Evolutionary conservation across 805 yeast species (phyloP).

Genomic region (Teunomyces lycoperdinae): DNA sequence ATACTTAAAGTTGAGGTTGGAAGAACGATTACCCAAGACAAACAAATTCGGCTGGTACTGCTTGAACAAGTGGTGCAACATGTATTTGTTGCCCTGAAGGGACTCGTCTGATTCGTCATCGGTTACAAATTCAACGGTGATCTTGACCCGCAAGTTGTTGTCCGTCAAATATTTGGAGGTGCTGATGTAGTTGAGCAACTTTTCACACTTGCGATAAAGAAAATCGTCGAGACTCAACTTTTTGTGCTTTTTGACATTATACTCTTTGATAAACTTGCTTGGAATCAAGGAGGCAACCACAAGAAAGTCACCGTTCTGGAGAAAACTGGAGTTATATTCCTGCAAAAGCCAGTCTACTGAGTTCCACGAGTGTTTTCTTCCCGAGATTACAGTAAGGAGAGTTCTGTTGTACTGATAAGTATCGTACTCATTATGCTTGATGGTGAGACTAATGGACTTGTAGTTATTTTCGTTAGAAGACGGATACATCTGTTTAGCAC

Average conservation of each 20-base stretch:
- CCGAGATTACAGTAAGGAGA: constrained; percentile 35
- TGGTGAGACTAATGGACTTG: constrained; percentile 39
- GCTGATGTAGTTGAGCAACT: constrained; percentile 18
- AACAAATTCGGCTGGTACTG: constrained; percentile 43
- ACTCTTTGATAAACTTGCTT: constrained; percentile 15
- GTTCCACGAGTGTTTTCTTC: constrained; percentile 45
- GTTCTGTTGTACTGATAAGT: constrained; percentile 23
- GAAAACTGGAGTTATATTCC: constrained; percentile 14
- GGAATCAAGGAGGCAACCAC: constrained; percentile 37
- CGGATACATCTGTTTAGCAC: constrained; percentile 18
- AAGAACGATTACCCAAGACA: constrained; percentile 36
- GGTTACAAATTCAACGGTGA: constrained; percentile 39
- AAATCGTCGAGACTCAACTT: constrained; percentile 10
- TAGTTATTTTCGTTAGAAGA: constrained; percentile 37
- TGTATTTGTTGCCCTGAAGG: constrained; percentile 28
- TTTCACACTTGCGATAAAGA: constrained; percentile 20
- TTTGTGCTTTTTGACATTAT: constrained; percentile 8
- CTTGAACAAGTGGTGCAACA: constrained; percentile 34
- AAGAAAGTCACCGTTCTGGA: constrained; percentile 38
- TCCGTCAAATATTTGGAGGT: constrained; percentile 11
- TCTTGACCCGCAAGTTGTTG: constrained; percentile 26
- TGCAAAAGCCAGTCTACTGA: constrained; percentile 37
- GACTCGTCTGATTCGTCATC: constrained; percentile 14
- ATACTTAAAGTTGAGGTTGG: constrained; percentile 42
- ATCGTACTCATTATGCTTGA: constrained; percentile 38